Percentiles rank a stretch among this genome's conserved stretches.
These are phyloP conservation scores for Umbelopsis sp. DNA, from an alignment of 371 early-diverging fungal genomes.

Conservation along the genomic window DNA sequence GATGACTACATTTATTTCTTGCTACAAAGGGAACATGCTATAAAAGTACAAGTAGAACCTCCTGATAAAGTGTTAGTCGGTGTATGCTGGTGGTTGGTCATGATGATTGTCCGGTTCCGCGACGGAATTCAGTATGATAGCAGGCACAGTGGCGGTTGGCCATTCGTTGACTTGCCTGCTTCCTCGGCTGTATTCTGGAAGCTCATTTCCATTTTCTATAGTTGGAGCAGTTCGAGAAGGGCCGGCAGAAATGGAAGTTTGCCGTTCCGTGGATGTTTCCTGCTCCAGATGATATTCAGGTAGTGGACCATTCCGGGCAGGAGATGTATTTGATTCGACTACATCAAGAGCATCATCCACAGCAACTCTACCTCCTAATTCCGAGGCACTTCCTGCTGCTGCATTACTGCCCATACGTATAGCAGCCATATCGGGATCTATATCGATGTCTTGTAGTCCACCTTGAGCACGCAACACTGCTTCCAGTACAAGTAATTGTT, in stretches of 20 bases:
- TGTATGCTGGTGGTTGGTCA: conserved; percentile 12
- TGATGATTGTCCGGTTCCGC: background rate
- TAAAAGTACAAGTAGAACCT: background rate
- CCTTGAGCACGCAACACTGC: conserved; percentile 39
- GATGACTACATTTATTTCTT: background rate
- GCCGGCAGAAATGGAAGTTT: background rate
- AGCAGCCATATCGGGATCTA: conserved; percentile 41
- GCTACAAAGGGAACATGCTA: background rate
- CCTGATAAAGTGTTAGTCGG: background rate
- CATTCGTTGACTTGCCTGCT: background rate
- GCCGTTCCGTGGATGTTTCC: background rate
- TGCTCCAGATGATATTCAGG: conserved; percentile 34
- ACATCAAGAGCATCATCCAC: conserved; percentile 53
- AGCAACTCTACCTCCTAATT: conserved; percentile 42
- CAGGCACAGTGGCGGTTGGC: background rate
- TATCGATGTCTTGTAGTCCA: conserved; percentile 29
- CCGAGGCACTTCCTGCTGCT: conserved; percentile 43
- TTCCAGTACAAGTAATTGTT: conserved; percentile 42
- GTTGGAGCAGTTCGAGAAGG: background rate
- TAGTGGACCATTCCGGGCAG: conserved; percentile 31
- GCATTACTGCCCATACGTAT: conserved; percentile 51
- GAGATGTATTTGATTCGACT: conserved; percentile 21
- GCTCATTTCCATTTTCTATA: background rate
- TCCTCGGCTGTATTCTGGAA: conserved; percentile 12
- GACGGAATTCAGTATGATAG: background rate